Base-by-base conservation (phyloP, 2,329 filamentous ascomycete genomes). In the Epichloe sp. region DNA sequence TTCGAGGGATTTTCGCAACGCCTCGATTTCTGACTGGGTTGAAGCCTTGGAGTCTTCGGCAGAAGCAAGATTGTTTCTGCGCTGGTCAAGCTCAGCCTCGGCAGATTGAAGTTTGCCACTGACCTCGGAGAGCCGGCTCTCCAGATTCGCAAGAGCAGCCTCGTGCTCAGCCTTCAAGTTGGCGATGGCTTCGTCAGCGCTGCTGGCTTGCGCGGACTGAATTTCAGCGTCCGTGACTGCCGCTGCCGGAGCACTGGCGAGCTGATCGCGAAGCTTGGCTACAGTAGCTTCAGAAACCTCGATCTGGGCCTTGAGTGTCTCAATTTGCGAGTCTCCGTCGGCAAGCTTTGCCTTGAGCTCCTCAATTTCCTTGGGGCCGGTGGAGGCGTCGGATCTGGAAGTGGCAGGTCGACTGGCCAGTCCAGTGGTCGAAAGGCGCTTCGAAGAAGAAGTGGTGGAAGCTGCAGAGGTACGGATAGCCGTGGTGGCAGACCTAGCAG, bases 291-390 rank as follows among this genome's bases (percentile, higher is more conserved):
- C 70, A 0, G 77, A 79, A 8, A 72, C 65, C 52, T 73, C 66
- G 47, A 83, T 73, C 57, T 83, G 75, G 5, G 70, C 68, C 62
- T 78, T 79, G 34, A 83, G 71, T 12, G 74, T 65, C 50, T 76
- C 71, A 10, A 83, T 75, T 59, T 81, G 76, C 6, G 71, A 63
- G 59, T 83, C 78, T 55, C 77, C 79, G 35, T 77, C 72, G 4
- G 71, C 69, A 21, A 84, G 68, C 64, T 82, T 81, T 7, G 70
- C 63, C 67, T 79, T 83, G 43, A 84, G 69, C 44, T 79, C 74
- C 47, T 83, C 79, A 3, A 78, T 67, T 58, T 80, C 78, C 65
- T 79, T 82, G 19, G 72, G 62, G 7, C 72, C 69, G 15, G 69
- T 62, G 21, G 71, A 68, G 36, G 70, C 63, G 42, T 68, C 66